Conservation (phyloP, 2,329 filamentous ascomycete genomes). For the Aotearoamyces nothofagi region DNA sequence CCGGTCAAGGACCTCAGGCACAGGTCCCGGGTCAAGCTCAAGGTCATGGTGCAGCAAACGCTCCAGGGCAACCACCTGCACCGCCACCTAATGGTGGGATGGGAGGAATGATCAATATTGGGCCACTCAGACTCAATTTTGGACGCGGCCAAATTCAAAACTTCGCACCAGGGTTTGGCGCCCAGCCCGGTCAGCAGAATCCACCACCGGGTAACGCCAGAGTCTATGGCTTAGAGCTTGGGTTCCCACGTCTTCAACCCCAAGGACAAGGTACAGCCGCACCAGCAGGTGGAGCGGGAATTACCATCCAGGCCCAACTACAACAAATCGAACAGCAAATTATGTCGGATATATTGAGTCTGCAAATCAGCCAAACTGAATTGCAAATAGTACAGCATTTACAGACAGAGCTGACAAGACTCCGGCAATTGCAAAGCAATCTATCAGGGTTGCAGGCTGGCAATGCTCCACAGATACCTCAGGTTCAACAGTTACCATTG, state of each 20-base stretch:
- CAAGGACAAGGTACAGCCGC: constrained; percentile 9
- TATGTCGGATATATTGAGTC: constrained; percentile 45
- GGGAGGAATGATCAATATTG: constrained; percentile 54
- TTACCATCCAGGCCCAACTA: constrained; percentile 38
- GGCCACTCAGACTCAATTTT: constrained; percentile 61
- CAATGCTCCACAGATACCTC: constrained; percentile 14
- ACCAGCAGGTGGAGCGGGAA: constrained; percentile 6
- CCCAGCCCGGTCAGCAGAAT: constrained; percentile 22
- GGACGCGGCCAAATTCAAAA: constrained; percentile 50
- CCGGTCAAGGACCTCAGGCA: constrained; percentile 11
- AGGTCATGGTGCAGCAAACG: constrained; percentile 3
- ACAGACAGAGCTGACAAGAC: constrained; percentile 48
- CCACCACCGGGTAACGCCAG: constrained; percentile 11
- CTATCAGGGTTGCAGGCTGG: constrained; percentile 8
- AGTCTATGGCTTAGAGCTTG: constrained; percentile 20
- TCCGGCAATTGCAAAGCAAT: constrained; percentile 28
- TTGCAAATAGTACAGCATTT: constrained; percentile 52
- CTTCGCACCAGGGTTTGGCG: constrained; percentile 47
- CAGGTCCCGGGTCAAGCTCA: constrained; percentile 9
- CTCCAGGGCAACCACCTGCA: constrained; percentile 14
- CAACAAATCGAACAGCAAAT: constrained; percentile 54
- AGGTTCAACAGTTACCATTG: constrained; percentile 6
- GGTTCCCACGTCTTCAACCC: constrained; percentile 16
- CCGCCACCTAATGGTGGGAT: constrained; percentile 25
- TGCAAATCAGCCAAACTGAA: constrained; percentile 52